Percentiles rank a stretch among this genome's conserved stretches.
Evolutionary conservation across 2,329 filamentous ascomycete genomes (phyloP).

Genomic region (Ophiobolus disseminans): DNA sequence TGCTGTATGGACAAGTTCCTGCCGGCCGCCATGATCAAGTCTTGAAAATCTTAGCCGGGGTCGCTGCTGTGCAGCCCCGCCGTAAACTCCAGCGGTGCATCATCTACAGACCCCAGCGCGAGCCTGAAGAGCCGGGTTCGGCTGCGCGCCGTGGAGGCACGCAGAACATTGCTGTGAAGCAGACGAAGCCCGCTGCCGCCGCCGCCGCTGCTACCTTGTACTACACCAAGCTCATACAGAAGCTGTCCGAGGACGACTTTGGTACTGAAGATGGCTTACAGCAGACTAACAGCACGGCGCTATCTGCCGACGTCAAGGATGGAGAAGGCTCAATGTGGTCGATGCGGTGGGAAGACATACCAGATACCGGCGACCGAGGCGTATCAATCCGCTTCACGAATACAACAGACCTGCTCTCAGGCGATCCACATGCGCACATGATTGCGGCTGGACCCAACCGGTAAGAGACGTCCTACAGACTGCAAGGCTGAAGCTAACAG

Average conservation of each 20-base stretch:
- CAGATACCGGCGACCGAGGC: slow-evolving; percentile 59
- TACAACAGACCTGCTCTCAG: slow-evolving; percentile 56
- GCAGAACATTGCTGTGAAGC: slow-evolving; percentile 42
- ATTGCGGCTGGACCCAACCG: slow-evolving; percentile 59
- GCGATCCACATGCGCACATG: slow-evolving; percentile 60
- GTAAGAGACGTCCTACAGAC: slow-evolving; percentile 45
- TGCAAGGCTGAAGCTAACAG: background rate
- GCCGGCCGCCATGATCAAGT: slow-evolving; percentile 65
- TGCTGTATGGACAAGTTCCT: slow-evolving; percentile 67
- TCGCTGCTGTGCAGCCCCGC: slow-evolving; percentile 67
- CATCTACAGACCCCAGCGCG: slow-evolving; percentile 63
- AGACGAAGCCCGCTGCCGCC: slow-evolving; percentile 36
- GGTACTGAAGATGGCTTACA: slow-evolving; percentile 19
- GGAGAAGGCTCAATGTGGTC: slow-evolving; percentile 45
- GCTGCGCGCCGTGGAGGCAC: slow-evolving; percentile 47
- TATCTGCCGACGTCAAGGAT: slow-evolving; percentile 31
- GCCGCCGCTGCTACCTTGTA: slow-evolving; percentile 60
- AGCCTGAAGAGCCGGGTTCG: slow-evolving; percentile 51
- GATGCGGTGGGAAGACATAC: slow-evolving; percentile 51
- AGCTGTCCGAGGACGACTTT: slow-evolving; percentile 49
- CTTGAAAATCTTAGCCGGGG: slow-evolving; percentile 66
- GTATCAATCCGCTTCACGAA: slow-evolving; percentile 62
- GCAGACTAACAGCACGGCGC: slow-evolving; percentile 10
- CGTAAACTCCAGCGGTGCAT: slow-evolving; percentile 62
- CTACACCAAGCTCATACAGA: slow-evolving; percentile 60